phyloP scores from a whole-genome alignment of 2,329 filamentous ascomycete genomes.

The Cladosporium colombiae region DNA sequence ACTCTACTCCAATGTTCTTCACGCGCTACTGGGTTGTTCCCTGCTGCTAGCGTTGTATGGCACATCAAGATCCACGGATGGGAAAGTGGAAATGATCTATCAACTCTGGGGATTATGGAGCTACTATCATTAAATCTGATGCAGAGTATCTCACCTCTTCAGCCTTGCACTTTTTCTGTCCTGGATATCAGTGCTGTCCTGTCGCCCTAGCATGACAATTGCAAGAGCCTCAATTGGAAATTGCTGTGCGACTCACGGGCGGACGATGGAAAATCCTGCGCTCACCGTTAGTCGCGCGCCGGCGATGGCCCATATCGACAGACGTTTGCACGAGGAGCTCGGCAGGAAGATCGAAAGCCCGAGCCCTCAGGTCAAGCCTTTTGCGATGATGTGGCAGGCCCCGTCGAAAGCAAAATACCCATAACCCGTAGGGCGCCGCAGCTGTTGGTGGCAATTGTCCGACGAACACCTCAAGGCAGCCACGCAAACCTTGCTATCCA shows the following conservation, averaged over 20 bases:
- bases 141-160: background rate
- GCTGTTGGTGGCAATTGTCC: background rate
- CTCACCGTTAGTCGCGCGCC: background rate
- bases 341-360: conserved; percentile 1
- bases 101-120: conserved; percentile 11
- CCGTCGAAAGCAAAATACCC: conserved; percentile 1
- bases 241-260: background rate
- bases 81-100: conserved; percentile 10
- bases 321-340: background rate
- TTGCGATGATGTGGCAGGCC: background rate
- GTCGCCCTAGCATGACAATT: background rate
- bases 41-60: background rate
- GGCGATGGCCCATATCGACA: conserved; percentile 3
- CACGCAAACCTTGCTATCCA: background rate
- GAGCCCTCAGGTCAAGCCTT: background rate
- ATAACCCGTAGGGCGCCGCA: background rate
- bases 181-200: background rate
- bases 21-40: conserved; percentile 14
- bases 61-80: background rate
- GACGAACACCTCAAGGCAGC: background rate
- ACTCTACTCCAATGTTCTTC: conserved; percentile 3
- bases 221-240: background rate
- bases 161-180: background rate
- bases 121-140: background rate
- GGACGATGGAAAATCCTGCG: background rate